Percentiles rank a stretch among this genome's conserved stretches.
phyloP scores from a whole-genome alignment of 1,284 basidiomycete genomes.

The Exsudoporus floridanus region DNA sequence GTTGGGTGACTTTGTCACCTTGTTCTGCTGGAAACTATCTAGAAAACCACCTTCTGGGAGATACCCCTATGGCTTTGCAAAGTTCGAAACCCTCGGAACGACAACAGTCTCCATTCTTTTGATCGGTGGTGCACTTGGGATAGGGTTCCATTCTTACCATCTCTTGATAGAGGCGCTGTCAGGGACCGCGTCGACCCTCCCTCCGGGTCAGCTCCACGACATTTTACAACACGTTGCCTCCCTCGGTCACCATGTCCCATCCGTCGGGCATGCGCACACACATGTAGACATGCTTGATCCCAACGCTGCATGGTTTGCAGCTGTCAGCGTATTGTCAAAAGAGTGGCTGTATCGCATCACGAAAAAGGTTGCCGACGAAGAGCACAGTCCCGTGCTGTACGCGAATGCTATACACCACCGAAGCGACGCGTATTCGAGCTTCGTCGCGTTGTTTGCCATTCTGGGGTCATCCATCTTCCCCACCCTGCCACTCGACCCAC shows the following conservation, averaged over 20 bases:
- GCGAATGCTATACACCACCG: constrained; percentile 95
- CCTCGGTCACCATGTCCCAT: constrained; percentile 53
- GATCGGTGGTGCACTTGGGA: constrained; percentile 85
- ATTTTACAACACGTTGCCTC: constrained; percentile 57
- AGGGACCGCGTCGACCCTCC: constrained; percentile 54
- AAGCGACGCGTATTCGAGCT: constrained; percentile 88
- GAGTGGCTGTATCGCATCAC: constrained; percentile 93
- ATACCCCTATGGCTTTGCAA: constrained; percentile 90
- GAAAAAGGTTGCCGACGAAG: constrained; percentile 84
- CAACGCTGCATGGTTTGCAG: constrained; percentile 96
- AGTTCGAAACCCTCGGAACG: constrained; percentile 93
- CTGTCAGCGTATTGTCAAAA: constrained; percentile 77
- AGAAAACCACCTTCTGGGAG: constrained; percentile 71
- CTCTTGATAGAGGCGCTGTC: constrained; percentile 70
- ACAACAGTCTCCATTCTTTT: constrained; percentile 82
- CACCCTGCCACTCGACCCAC: constrained; percentile 87
- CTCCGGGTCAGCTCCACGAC: constrained; percentile 61
- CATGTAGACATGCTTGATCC: constrained; percentile 74
- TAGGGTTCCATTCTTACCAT: constrained; percentile 90
- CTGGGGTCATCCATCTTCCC: constrained; percentile 84
- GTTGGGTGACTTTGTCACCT: constrained; percentile 88
- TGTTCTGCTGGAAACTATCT: constrained; percentile 90
- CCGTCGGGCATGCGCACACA: constrained; percentile 50
- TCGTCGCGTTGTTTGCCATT: constrained; percentile 88
- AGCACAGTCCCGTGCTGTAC: constrained; percentile 85